Percentiles rank a stretch among this genome's conserved stretches.
phyloP scores from a whole-genome alignment of 148 eudicot species.

The Nepenthes gracilis region DNA sequence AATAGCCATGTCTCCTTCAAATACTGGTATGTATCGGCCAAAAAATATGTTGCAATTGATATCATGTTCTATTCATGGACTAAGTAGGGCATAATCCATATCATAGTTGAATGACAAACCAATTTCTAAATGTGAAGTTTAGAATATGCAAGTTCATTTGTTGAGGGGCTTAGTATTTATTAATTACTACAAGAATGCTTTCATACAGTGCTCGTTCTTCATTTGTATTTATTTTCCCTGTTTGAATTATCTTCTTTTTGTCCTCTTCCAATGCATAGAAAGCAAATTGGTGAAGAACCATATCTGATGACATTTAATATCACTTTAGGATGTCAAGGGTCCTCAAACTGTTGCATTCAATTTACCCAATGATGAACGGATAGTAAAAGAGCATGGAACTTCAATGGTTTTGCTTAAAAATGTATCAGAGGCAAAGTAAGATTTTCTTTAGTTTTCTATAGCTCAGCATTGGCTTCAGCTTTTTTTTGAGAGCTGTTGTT shows the following conservation, averaged over 20 bases:
- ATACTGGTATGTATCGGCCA: too few relatives aligned
- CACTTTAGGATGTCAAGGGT: slow-evolving; percentile 85
- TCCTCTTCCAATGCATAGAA: too few relatives aligned
- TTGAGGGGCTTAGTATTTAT: not conserved
- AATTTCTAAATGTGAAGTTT: too few relatives aligned
- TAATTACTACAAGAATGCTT: not conserved
- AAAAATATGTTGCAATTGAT: too few relatives aligned
- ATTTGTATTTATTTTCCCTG: too few relatives aligned
- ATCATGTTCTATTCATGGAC: too few relatives aligned
- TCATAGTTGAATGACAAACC: not conserved
- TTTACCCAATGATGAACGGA: slow-evolving; percentile 95
- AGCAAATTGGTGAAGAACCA: not conserved
- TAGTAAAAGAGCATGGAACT: slow-evolving; percentile 90
- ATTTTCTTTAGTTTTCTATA: slow-evolving; percentile 2
- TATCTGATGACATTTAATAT: not conserved
- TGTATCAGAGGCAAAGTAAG: slow-evolving; percentile 96
- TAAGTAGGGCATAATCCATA: not conserved
- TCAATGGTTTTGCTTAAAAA: slow-evolving; percentile 99
- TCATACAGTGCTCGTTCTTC: not conserved
- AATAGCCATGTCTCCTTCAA: too few relatives aligned
- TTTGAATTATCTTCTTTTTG: too few relatives aligned
- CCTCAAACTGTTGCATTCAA: slow-evolving; percentile 98
- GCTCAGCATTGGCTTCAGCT: slow-evolving; percentile 2
- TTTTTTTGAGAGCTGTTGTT: slow-evolving; percentile 1
- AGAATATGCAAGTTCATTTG: not conserved